phyloP scores from a whole-genome alignment of 352 stramenopile species.

The Pythium sp. region DNA sequence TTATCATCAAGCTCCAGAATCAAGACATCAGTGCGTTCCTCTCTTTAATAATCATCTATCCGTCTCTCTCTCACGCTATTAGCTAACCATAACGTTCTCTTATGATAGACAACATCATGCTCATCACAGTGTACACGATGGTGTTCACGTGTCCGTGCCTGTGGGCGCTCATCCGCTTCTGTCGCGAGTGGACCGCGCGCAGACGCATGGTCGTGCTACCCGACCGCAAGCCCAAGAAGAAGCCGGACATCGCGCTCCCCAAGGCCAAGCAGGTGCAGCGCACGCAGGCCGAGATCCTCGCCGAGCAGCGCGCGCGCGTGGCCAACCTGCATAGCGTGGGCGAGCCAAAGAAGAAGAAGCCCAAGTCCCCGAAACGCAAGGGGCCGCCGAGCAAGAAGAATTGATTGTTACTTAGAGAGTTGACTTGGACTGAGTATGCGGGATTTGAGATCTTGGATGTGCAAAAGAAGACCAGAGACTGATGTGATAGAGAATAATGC shows the following conservation, averaged over 20 bases:
- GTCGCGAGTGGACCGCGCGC: slow-evolving; percentile 52
- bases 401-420: not conserved
- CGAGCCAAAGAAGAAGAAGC: slow-evolving; percentile 59
- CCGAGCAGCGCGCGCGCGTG: slow-evolving; percentile 64
- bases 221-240: slow-evolving; percentile 72
- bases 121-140: slow-evolving; percentile 78
- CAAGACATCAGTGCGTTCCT: slow-evolving; percentile 47
- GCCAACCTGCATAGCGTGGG: slow-evolving; percentile 60
- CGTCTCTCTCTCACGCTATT: not conserved
- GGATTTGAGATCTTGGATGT: slow-evolving; percentile 5
- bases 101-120: slow-evolving; percentile 60
- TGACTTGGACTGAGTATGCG: not conserved
- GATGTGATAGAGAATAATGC: not conserved
- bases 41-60: not conserved
- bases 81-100: not conserved
- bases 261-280: slow-evolving; percentile 54
- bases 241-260: slow-evolving; percentile 63
- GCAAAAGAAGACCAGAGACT: not conserved
- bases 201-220: slow-evolving; percentile 59
- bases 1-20: slow-evolving; percentile 53
- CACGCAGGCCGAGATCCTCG: slow-evolving; percentile 80
- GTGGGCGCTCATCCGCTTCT: slow-evolving; percentile 77
- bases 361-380: slow-evolving; percentile 71
- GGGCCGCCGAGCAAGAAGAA: slow-evolving; percentile 47
- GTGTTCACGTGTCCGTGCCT: slow-evolving; percentile 81